Evolutionary conservation across 208 protist genomes (phyloP).

Genomic region (Tritrichomonas foetus): DNA sequence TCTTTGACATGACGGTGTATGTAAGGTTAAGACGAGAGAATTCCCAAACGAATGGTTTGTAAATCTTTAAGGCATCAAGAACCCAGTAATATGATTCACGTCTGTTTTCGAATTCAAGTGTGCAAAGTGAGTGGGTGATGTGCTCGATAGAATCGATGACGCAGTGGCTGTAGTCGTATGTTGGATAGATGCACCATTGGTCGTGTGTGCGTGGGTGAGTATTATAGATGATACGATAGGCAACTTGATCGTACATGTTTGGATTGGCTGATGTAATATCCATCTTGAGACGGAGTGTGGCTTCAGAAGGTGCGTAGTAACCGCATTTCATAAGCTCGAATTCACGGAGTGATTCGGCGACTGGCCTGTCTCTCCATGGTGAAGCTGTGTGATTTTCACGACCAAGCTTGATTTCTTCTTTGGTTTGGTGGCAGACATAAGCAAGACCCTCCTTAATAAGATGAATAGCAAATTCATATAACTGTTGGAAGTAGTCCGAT

Average conservation of each 20-base stretch:
- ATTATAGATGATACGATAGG: conserved; percentile 95
- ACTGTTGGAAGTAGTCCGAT: conserved; percentile 73
- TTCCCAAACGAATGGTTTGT: conserved; percentile 64
- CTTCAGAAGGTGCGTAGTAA: conserved; percentile 87
- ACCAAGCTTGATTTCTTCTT: conserved; percentile 80
- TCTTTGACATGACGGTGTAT: conserved; percentile 61
- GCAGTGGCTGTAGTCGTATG: conserved; percentile 99
- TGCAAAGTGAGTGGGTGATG: conserved; percentile 99
- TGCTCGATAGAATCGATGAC: conserved; percentile 97
- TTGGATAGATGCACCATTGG: conserved; percentile 97
- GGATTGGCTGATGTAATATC: conserved; percentile 91
- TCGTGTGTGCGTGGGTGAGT: conserved; percentile 75
- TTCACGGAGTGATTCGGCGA: conserved; percentile 65
- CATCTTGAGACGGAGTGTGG: conserved; percentile 93
- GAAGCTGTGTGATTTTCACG: conserved; percentile 45
- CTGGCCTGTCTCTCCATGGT: conserved; percentile 62
- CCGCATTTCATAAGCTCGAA: conserved; percentile 73
- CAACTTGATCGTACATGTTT: conserved; percentile 94
- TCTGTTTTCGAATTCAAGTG: conserved; percentile 94
- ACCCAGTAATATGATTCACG: conserved; percentile 64
- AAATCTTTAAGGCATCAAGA: conserved; percentile 56
- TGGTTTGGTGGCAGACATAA: conserved; percentile 78
- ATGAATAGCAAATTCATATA: conserved; percentile 90
- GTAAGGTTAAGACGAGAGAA: conserved; percentile 63
- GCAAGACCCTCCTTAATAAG: conserved; percentile 80